A percentile compares a stretch with the other conserved stretches of the same genome.
Evolutionary conservation across 805 yeast genomes (phyloP).

Genomic region (Pichia nanzhaoensis): DNA sequence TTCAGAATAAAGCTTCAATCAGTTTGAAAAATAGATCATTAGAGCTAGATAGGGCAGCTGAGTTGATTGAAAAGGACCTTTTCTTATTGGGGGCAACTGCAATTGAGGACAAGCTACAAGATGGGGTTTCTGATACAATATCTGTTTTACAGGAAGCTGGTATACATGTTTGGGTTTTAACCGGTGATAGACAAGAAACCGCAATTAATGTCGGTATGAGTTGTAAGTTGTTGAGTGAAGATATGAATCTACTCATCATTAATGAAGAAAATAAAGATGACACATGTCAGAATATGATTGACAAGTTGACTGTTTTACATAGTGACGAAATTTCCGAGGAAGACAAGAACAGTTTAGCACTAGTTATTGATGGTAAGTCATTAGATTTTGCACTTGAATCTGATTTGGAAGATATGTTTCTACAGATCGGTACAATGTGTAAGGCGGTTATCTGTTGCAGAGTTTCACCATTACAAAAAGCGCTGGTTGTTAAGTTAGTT

Average conservation of each 20-base stretch:
- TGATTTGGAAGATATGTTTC: slow-evolving; percentile 67
- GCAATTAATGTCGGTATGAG: slow-evolving; percentile 99
- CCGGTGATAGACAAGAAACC: slow-evolving; percentile 98
- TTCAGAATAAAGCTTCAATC: slow-evolving; percentile 76
- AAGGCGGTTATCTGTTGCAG: slow-evolving; percentile 97
- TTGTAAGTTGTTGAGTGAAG: slow-evolving; percentile 88
- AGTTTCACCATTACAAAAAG: slow-evolving; percentile 96
- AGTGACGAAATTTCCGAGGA: slow-evolving; percentile 60
- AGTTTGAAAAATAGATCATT: slow-evolving; percentile 68
- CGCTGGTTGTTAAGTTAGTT: slow-evolving; percentile 90
- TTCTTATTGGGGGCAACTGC: slow-evolving; percentile 94
- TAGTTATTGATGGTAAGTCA: slow-evolving; percentile 92
- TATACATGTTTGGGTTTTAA: slow-evolving; percentile 92
- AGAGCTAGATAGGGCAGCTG: slow-evolving; percentile 83
- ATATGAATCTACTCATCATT: slow-evolving; percentile 85
- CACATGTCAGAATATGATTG: slow-evolving; percentile 64
- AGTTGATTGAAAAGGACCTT: slow-evolving; percentile 72
- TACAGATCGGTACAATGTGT: slow-evolving; percentile 78
- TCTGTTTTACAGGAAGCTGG: slow-evolving; percentile 95
- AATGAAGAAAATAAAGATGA: slow-evolving; percentile 80
- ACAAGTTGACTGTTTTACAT: slow-evolving; percentile 67
- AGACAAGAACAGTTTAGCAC: slow-evolving; percentile 74
- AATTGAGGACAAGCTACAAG: slow-evolving; percentile 95
- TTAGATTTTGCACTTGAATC: slow-evolving; percentile 78
- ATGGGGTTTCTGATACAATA: slow-evolving; percentile 97